Base-by-base conservation (phyloP, 2,329 filamentous ascomycete species). In the Phaeosphaeriaceae sp. region DNA sequence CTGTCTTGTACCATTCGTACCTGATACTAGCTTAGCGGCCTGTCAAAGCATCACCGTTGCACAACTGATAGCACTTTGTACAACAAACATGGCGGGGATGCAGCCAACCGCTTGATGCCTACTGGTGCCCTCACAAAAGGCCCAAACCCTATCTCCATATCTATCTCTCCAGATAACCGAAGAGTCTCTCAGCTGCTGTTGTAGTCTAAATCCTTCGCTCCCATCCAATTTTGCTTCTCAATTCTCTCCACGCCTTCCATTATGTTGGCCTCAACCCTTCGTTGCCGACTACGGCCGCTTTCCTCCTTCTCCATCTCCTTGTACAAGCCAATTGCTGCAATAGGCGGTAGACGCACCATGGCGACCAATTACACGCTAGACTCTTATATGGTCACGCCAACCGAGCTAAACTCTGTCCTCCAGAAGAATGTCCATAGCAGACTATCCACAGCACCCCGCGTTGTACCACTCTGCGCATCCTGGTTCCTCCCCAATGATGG, bases 401-500 rank as follows among this genome's bases (percentile, higher is more conserved):
- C 85, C 54, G 88, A 97, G 75, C 86, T 97, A 48, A 77, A 87
- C 68, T 84, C 88, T 58, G 92, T 92, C 42, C 82, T 99, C 42
- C 87, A 88, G 74, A 88, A 88, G 76, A 95, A 93, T 73, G 83
- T 91, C 3, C 83, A 88, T 11, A 89, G 87, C 44, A 85, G 87
- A 54, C 89, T 93, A 64, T 91, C 89, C 52, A 88, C 90, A 35
- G 86, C 90, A 11, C 89, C 93, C 1, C 87, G 89, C 60, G 87
- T 95, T 35, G 86, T 99, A 45, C 90, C 94, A 2, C 82, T 99
- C 34, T 97, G 92, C 75, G 94, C 92, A 38, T 84, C 91, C 18
- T 99, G 94, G 94, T 99, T 97, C 70, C 84, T 99, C 56, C 94
- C 94, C 56, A 97, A 96, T 73, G 93, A 96, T 58, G 84, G 84